Base-by-base conservation (phyloP, 768 basidiomycete genomes). In the Asterophora lycoperdoides region DNA sequence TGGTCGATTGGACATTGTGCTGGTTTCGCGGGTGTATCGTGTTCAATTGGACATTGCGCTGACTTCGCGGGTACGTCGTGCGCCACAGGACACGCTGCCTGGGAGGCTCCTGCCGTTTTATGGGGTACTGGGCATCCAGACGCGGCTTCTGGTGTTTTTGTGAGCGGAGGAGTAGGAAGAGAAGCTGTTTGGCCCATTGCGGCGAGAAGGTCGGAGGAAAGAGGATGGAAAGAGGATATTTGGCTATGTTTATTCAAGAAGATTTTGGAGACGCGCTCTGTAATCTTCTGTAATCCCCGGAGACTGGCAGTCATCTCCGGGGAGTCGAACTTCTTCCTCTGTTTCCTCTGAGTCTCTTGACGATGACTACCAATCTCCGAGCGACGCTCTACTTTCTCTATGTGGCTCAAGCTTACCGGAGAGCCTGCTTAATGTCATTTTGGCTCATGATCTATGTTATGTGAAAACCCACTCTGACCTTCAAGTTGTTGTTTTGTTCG, bases 121-220 rank as follows among this genome's bases (percentile, higher is more conserved):
- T 54, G 53, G 2, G 48, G 30, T 14, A 54, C 48, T 26, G 53
- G 74, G 54, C 74, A 78, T 9, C 59, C 65, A 43, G 55, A 49
- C 39, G 69, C 53, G 33, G 67, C 32, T 23, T 57, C 35, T 29
- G 57, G 28, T 11, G 67, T 42, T 39, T 49, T 56, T 9, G 49
- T 39, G 15, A 58, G 43, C 20, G 52, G 33, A 40, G 50, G 33
- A 46, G 46, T 52, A 20, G 55, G 54, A 8, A 61, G 42, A 70
- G 83, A 73, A 62, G 72, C 53, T 40, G 83, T 52, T 75, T 77
- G 73, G 11, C 73, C 73, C 73, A 73, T 75, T 28, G 23, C 33
- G 40, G 26, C 9, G 36, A 38, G 8, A 44, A 49, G 8, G 32
- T 10, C 23, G 3, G 23, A 23, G 6, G 23, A 6, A 23, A 23